Evolutionary conservation across 495 filamentous ascomycete genomes (phyloP), one percentile per base, ranked within the genome.

Genomic region (Podospora appendiculata): DNA sequence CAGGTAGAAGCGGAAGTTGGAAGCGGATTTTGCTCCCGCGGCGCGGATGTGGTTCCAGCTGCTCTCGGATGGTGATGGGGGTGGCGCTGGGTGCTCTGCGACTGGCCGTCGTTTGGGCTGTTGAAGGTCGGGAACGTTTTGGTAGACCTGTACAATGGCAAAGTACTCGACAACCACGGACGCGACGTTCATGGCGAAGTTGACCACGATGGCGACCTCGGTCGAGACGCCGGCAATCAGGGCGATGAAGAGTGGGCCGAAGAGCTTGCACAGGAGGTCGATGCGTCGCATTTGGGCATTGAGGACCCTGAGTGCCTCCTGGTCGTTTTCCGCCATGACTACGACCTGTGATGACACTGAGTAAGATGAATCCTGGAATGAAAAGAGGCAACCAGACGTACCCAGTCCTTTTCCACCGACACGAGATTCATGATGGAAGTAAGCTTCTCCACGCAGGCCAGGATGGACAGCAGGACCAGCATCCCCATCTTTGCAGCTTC

Each of bases 271-370:
- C 40, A 82, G 65, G 11, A 89, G 70, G 58, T 89, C 86, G 48
- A 89, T 87, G 1, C 84, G 75, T 33, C 86, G 72, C 80, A 89
- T 88, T 1, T 70, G 70, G 0, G 84, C 73, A 58, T 87, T 88
- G 13, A 86, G 45, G n/a, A 45, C 51, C 48, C 9, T 39, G 13
- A 45, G 16, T 1, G 41, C 58, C 0, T 41, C 46, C 11, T 58
- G 54, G 11, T 64, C 49, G 2, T 52, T 57, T 42, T 61, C 58
- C 3, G 65, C 57, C 8, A 72, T 64, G 0, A 70, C 63, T 1
- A 71, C 65, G 4, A 61, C 47, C 50, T 56, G 33, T 1, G 5
- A 36, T 18, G 18, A 12, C 34, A 17, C 41, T n/a, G 41, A 44
- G 17, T 12, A 16, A 48, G 17, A 16, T 14, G 4, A 33, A 12